Evolutionary conservation across 2,329 filamentous ascomycete species (phyloP).

Genomic region (Rasamsonia emersonii): DNA sequence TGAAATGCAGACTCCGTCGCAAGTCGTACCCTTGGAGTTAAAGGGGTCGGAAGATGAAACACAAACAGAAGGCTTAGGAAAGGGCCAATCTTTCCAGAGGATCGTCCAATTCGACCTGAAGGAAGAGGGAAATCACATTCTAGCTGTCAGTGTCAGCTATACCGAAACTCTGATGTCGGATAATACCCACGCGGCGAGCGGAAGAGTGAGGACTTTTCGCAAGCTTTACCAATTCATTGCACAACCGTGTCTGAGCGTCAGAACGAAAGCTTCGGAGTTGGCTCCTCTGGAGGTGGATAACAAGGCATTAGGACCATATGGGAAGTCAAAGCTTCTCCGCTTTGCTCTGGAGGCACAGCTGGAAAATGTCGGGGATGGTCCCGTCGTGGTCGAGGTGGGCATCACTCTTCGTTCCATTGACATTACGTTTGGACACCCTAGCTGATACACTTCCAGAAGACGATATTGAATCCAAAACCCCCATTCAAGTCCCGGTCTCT

Average conservation of each 20-base stretch:
- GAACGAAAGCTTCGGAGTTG: constrained; percentile 73
- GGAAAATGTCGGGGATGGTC: constrained; percentile 83
- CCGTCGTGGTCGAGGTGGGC: constrained; percentile 64
- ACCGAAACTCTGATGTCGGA: constrained; percentile 62
- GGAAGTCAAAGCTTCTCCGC: constrained; percentile 30
- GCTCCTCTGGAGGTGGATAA: constrained; percentile 38
- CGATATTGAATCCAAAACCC: constrained; percentile 41
- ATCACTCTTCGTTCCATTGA: constrained; percentile 6
- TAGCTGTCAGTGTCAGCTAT: constrained; percentile 90
- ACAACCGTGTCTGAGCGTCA: constrained; percentile 78
- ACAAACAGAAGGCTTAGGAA: constrained; percentile 20
- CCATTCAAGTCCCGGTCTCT: constrained; percentile 47
- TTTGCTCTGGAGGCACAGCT: constrained; percentile 90
- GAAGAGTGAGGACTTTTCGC: constrained; percentile 72
- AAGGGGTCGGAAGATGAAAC: constrained; percentile 42
- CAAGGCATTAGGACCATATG: constrained; percentile 36
- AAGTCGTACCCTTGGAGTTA: constrained; percentile 57
- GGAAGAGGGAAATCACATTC: constrained; percentile 87
- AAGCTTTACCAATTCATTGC: constrained; percentile 97
- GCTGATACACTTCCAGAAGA: constrained; percentile 25
- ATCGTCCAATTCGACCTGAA: constrained; percentile 81
- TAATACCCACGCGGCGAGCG: constrained; percentile 41
- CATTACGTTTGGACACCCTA: neutral
- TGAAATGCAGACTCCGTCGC: constrained; percentile 88
- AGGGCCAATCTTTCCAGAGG: constrained; percentile 64